These are phyloP conservation scores for Eutrema japonicum DNA, from an alignment of 345 rosid species.

Conservation along the genomic window DNA sequence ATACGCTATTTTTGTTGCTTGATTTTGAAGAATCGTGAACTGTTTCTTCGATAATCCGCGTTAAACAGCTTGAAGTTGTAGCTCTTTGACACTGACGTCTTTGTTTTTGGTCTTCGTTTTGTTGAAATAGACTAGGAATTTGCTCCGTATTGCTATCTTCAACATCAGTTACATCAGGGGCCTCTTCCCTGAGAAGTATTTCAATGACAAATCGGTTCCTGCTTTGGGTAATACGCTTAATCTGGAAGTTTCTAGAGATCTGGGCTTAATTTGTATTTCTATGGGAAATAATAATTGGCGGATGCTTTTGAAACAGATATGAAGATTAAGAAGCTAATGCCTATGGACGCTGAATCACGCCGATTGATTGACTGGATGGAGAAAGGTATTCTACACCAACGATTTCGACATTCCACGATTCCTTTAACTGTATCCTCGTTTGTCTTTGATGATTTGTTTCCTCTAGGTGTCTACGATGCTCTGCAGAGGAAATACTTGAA, in stretches of 20 bases:
- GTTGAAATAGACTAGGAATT: slow-evolving; percentile 70
- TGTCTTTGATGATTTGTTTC: slow-evolving; percentile 27
- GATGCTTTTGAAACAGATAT: slow-evolving; percentile 55
- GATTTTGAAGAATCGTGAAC: slow-evolving; percentile 4
- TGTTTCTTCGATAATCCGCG: slow-evolving; percentile 9
- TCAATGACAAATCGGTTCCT: slow-evolving; percentile 92
- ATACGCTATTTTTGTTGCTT: slow-evolving; percentile 2
- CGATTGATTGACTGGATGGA: slow-evolving; percentile 99
- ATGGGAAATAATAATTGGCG: background rate
- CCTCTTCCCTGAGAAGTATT: slow-evolving; percentile 93
- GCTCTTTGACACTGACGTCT: slow-evolving; percentile 16
- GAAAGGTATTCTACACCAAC: slow-evolving; percentile 56
- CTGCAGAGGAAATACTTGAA: slow-evolving; percentile 86
- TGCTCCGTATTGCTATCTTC: slow-evolving; percentile 94
- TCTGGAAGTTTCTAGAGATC: slow-evolving; percentile 25
- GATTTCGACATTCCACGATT: background rate
- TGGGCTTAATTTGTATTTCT: background rate
- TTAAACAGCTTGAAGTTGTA: background rate
- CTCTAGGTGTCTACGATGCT: slow-evolving; percentile 88
- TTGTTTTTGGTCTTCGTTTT: slow-evolving; percentile 22
- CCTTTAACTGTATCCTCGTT: background rate
- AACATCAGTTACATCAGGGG: slow-evolving; percentile 97
- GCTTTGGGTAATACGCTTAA: slow-evolving; percentile 67
- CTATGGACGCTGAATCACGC: slow-evolving; percentile 93
- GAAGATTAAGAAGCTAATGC: slow-evolving; percentile 99